Percentiles rank a stretch among this genome's conserved stretches.
Conservation (phyloP, 305 asterid species). For the Ilex paraguariensis region DNA sequence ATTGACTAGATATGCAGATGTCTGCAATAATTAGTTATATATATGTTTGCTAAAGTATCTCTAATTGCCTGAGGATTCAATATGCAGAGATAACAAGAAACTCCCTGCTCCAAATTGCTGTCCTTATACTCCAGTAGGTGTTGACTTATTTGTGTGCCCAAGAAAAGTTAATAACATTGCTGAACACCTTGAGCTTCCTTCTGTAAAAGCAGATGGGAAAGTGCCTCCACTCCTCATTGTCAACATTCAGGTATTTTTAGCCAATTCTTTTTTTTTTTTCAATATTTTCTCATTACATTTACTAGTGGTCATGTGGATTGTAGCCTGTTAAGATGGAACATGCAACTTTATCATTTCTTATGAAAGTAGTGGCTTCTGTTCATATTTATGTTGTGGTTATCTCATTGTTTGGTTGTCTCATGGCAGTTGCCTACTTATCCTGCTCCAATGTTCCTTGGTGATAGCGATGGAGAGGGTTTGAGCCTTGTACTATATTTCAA, state of each 20-base stretch:
- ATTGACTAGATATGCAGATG: neutral
- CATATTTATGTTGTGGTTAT: conserved; percentile 3
- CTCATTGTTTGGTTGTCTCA: conserved; percentile 5
- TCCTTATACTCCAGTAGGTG: conserved; percentile 89
- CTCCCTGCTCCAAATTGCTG: conserved; percentile 56
- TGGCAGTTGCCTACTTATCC: conserved; percentile 91
- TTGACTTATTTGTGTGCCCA: conserved; percentile 66
- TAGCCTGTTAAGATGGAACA: neutral
- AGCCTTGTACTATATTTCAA: conserved; percentile 81
- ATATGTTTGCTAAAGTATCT: too few species aligned
- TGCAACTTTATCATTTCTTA: neutral
- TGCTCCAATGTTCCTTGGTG: conserved; percentile 92
- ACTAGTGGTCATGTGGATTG: neutral
- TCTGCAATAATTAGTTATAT: neutral
- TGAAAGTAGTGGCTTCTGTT: neutral
- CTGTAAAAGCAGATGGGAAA: conserved; percentile 48
- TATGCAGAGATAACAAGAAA: conserved; percentile 92
- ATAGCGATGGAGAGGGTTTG: conserved; percentile 86
- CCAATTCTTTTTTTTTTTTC: neutral
- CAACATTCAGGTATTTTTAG: conserved; percentile 62
- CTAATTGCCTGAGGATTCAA: neutral
- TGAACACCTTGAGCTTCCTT: conserved; percentile 82
- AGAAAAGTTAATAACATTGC: conserved; percentile 89
- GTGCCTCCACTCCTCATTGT: conserved; percentile 76
- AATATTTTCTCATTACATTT: neutral